Conservation (phyloP, 2,329 filamentous ascomycete genomes). For the Alternaria postmessia region DNA sequence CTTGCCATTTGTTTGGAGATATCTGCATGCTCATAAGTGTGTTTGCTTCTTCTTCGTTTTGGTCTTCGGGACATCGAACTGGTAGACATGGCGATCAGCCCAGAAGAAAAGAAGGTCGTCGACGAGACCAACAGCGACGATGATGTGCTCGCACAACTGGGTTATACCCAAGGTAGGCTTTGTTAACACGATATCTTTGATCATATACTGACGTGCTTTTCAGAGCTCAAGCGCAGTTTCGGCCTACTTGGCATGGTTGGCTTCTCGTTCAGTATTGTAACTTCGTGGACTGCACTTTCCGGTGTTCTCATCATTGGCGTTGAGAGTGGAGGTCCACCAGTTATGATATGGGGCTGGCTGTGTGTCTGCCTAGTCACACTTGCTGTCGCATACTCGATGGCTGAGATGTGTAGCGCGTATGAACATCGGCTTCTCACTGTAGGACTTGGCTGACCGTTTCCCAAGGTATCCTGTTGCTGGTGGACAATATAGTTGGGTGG, state of each 20-base stretch:
- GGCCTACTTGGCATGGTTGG: constrained; percentile 65
- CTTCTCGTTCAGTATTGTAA: constrained; percentile 67
- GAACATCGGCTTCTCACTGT: not conserved
- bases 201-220: not conserved
- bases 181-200: not conserved
- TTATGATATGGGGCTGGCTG: constrained; percentile 67
- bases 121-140: constrained; percentile 45
- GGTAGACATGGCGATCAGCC: constrained; percentile 17
- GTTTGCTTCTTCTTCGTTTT: not conserved
- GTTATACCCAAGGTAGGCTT: constrained; percentile 50
- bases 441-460: constrained; percentile 9
- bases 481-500: constrained; percentile 67
- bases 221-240: constrained; percentile 66
- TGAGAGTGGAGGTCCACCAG: constrained; percentile 63
- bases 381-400: constrained; percentile 65
- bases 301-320: constrained; percentile 66
- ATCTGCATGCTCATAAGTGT: not conserved
- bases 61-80: not conserved
- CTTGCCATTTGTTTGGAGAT: not conserved
- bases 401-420: constrained; percentile 63
- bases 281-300: constrained; percentile 65
- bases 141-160: constrained; percentile 51
- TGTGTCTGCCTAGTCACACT: constrained; percentile 61
- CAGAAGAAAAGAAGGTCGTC: constrained; percentile 37
- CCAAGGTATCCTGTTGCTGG: constrained; percentile 61